Conservation (phyloP, 345 rosid genomes). For the Odontarrhena argentea region DNA sequence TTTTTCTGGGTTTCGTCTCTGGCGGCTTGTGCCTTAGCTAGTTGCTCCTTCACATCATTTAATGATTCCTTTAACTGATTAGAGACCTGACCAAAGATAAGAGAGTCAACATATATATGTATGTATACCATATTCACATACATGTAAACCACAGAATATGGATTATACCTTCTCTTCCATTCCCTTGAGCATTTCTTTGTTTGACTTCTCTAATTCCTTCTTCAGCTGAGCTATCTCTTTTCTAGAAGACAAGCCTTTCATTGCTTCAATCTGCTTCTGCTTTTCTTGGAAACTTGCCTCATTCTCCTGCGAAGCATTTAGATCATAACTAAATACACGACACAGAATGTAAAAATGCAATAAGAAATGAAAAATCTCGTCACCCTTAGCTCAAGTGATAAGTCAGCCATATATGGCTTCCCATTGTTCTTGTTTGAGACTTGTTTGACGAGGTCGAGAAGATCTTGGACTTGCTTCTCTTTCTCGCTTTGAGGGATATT, state of each 20-base stretch:
- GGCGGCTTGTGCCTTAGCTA: slow-evolving; percentile 22
- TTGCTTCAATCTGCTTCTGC: slow-evolving; percentile 28
- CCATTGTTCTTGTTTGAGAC: slow-evolving; percentile 34
- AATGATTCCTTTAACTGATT: slow-evolving; percentile 31
- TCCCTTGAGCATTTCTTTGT: slow-evolving; percentile 34
- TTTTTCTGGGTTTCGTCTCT: slow-evolving; percentile 32
- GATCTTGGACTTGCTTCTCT: slow-evolving; percentile 35
- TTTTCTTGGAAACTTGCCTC: slow-evolving; percentile 4
- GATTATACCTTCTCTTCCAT: slow-evolving; percentile 27
- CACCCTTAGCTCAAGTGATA: slow-evolving; percentile 36
- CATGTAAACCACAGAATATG: not conserved
- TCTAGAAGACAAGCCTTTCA: slow-evolving; percentile 16
- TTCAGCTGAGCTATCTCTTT: slow-evolving; percentile 17
- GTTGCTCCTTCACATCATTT: slow-evolving; percentile 29
- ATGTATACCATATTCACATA: not conserved
- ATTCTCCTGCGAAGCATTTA: slow-evolving; percentile 13
- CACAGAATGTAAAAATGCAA: not conserved
- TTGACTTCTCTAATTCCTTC: slow-evolving; percentile 23
- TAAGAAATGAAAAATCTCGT: not conserved
- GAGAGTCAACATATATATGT: slow-evolving; percentile 10
- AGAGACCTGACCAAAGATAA: slow-evolving; percentile 30
- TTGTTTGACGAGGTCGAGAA: slow-evolving; percentile 35
- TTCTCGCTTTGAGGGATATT: not conserved
- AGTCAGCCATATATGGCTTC: slow-evolving; percentile 36
- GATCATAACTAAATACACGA: not conserved